A percentile compares a stretch with the other conserved stretches of the same genome.
These are phyloP conservation scores for Neckera pumila DNA, from an alignment of 225 moss, liverwort and hornwort genomes.

Conservation along the genomic window DNA sequence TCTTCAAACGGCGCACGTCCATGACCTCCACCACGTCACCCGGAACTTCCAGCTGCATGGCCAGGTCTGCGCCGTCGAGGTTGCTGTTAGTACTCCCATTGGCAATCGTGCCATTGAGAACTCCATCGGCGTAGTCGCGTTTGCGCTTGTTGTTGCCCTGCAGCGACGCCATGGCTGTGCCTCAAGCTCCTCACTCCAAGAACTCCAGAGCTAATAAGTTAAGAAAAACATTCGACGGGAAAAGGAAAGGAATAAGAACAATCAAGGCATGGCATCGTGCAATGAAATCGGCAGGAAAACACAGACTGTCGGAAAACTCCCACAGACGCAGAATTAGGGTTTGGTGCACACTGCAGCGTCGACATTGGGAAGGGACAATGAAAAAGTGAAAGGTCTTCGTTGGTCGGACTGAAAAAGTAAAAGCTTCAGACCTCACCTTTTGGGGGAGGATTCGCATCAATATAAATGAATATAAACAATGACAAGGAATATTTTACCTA, in stretches of 20 bases:
- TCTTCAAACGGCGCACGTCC: conserved; percentile 80
- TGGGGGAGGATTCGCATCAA: too few relatives aligned
- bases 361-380: not conserved
- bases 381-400: not conserved
- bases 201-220: not conserved
- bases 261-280: not conserved
- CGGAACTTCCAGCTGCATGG: conserved; percentile 44
- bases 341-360: not conserved
- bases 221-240: not conserved
- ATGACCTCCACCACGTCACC: conserved; percentile 61
- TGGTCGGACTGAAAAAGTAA: not conserved
- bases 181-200: not conserved
- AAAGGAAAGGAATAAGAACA: not conserved
- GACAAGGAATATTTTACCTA: too few relatives aligned
- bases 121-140: conserved; percentile 38
- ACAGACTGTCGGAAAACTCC: not conserved
- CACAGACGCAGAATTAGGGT: conserved; percentile 9
- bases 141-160: conserved; percentile 69
- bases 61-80: conserved; percentile 20
- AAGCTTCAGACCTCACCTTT: not conserved
- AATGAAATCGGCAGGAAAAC: not conserved
- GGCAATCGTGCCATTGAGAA: not conserved
- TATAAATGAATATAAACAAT: too few relatives aligned
- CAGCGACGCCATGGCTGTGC: conserved; percentile 16
- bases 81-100: conserved; percentile 20